A percentile compares a stretch with the other conserved stretches of the same genome.
Conservation (phyloP, 2,329 filamentous ascomycete genomes). For the Fusarium odoratissimum region DNA sequence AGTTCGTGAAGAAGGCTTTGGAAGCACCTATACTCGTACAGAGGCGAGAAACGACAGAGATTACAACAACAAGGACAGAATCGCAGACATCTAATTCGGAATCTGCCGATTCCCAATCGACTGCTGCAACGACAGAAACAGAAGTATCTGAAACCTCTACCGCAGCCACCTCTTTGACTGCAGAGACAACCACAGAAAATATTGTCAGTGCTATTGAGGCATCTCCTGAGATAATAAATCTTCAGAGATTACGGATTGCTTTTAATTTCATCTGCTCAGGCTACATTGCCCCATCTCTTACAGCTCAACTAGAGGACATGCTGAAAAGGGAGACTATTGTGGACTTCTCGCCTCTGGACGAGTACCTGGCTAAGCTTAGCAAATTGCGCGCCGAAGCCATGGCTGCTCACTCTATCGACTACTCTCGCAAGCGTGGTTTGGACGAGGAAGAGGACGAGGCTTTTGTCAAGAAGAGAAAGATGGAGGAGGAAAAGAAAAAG, state of each 20-base stretch:
- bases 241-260: constrained; percentile 73
- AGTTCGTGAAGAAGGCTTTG: constrained; percentile 80
- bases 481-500: constrained; percentile 89
- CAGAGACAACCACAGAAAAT: constrained; percentile 48
- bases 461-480: constrained; percentile 81
- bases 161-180: constrained; percentile 57
- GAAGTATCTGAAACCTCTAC: constrained; percentile 58
- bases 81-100: constrained; percentile 41
- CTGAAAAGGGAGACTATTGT: constrained; percentile 54
- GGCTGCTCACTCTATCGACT: constrained; percentile 76
- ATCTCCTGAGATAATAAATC: constrained; percentile 61
- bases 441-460: constrained; percentile 76
- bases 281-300: constrained; percentile 66
- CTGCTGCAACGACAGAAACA: constrained; percentile 51
- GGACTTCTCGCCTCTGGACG: constrained; percentile 77
- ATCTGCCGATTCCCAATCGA: constrained; percentile 57
- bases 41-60: constrained; percentile 60
- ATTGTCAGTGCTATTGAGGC: constrained; percentile 59
- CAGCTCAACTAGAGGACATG: constrained; percentile 54
- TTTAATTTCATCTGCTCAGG: constrained; percentile 72
- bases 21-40: constrained; percentile 80
- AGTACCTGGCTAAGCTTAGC: constrained; percentile 74
- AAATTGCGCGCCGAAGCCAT: constrained; percentile 77
- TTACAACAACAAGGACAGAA: constrained; percentile 20
- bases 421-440: constrained; percentile 73